A percentile compares a stretch with the other conserved stretches of the same genome.
These are phyloP conservation scores for Pyrenula aspistea DNA, from an alignment of 495 filamentous ascomycete species.

Conservation along the genomic window DNA sequence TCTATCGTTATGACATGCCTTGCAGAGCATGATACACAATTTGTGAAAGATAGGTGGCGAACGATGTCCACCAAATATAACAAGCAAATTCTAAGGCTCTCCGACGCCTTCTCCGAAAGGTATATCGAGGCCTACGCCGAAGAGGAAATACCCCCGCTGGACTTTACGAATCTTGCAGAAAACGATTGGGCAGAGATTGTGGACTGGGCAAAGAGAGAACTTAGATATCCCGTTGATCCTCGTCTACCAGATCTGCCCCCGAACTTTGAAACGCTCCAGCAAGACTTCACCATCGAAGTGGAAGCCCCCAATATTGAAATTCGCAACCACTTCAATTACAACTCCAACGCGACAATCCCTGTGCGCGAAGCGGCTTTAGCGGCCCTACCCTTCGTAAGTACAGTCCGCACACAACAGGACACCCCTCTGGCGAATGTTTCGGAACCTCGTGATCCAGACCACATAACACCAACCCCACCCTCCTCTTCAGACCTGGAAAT, in stretches of 20 bases:
- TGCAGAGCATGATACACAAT: slow-evolving; percentile 41
- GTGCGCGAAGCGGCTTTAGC: slow-evolving; percentile 24
- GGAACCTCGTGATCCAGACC: neutral
- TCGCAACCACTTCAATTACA: slow-evolving; percentile 30
- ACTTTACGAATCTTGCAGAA: slow-evolving; percentile 54
- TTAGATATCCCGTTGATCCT: slow-evolving; percentile 27
- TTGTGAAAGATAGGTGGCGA: slow-evolving; percentile 50
- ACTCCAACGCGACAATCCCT: slow-evolving; percentile 16
- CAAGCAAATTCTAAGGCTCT: slow-evolving; percentile 53
- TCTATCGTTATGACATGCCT: slow-evolving; percentile 54
- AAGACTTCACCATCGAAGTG: slow-evolving; percentile 14
- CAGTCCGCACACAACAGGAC: slow-evolving; percentile 1
- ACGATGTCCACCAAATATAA: slow-evolving; percentile 43
- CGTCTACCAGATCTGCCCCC: slow-evolving; percentile 37
- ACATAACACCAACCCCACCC: slow-evolving; percentile 6
- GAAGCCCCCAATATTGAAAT: slow-evolving; percentile 11
- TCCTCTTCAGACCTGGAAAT: slow-evolving; percentile 19
- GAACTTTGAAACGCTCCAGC: slow-evolving; percentile 36
- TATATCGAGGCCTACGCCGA: slow-evolving; percentile 68
- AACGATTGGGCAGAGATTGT: slow-evolving; percentile 72
- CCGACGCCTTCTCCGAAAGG: slow-evolving; percentile 60
- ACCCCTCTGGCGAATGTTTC: neutral
- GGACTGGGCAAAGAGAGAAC: slow-evolving; percentile 52
- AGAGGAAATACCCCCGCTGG: slow-evolving; percentile 52
- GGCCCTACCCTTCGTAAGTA: slow-evolving; percentile 23